Base-by-base conservation (phyloP, 768 basidiomycete genomes). In the Boletales sp. region DNA sequence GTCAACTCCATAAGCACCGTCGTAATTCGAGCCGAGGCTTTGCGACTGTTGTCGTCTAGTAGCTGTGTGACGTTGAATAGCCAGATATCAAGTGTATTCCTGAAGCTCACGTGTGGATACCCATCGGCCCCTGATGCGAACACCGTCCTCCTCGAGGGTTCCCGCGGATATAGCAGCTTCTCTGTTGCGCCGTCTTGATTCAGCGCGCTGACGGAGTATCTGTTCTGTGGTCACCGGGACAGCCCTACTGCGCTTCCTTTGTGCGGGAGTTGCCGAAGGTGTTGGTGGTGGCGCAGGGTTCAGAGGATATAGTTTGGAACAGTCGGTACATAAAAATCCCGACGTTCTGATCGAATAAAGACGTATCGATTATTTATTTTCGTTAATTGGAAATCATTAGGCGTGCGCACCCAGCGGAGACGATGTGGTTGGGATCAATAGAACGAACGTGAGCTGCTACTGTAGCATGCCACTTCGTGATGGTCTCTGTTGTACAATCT, bases 1-100 rank as follows among this genome's bases (percentile, higher is more conserved):
- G 61, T 87, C 85, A 17, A 86, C 81, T 31, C 84, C 84, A 31
- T 71, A 69, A n/a, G 80, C 73, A 1, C 86, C 85, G 59, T 87
- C 79, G 51, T 79, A 82, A 24, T 72, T 69, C 19, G 84, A 58
- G 24, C 82, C 81, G 31, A 76, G 53, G 38, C 60, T 64, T 43
- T 70, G 59, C 39, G 73, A 68, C 54, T 70, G 64, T 50, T 81
- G 79, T 34, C 77, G 73, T 57, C 69, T 75, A 34, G 80, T 76
- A 53, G 69, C 77, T 80, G 58, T 40, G 41, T 38, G 37, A 49
- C 29, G 31, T 40, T 49, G 21, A 41, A 52, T 45, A 37, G 21
- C 32, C 36, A 40, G 18, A 14, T 40, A 47, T 27, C 10, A 39
- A 19, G 41, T 34, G 11, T 4, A 47, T 21, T 39, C 17, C 48